Evolutionary conservation across 2,329 filamentous ascomycete genomes (phyloP).

Genomic region (Stagonosporopsis tanaceti): DNA sequence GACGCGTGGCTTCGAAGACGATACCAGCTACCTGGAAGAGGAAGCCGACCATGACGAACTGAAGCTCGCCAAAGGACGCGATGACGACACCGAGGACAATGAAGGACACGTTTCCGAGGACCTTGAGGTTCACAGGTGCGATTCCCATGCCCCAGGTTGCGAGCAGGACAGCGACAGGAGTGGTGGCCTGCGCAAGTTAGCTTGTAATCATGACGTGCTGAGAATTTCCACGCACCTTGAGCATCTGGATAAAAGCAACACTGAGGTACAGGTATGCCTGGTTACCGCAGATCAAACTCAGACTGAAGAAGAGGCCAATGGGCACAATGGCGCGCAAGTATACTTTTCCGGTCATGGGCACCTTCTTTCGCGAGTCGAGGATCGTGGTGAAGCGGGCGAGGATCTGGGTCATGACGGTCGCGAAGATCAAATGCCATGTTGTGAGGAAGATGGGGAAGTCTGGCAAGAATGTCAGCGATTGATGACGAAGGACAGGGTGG

Average conservation of each 20-base stretch:
- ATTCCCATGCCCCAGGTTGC: conserved; percentile 89
- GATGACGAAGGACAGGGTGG: not conserved
- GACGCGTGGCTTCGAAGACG: conserved; percentile 80
- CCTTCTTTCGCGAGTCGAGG: conserved; percentile 92
- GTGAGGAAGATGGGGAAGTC: conserved; percentile 70
- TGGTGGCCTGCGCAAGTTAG: conserved; percentile 73
- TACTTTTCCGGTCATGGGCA: conserved; percentile 95
- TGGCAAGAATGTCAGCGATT: conserved; percentile 41
- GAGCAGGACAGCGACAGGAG: conserved; percentile 89
- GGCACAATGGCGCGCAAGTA: conserved; percentile 94
- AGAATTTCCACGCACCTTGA: conserved; percentile 73
- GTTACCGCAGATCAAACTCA: conserved; percentile 96
- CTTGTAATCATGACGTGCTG: not conserved
- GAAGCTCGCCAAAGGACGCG: conserved; percentile 93
- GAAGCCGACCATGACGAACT: conserved; percentile 84
- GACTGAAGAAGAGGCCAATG: conserved; percentile 93
- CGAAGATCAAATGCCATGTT: conserved; percentile 94
- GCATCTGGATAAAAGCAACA: conserved; percentile 98
- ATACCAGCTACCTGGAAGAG: conserved; percentile 81
- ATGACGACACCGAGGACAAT: conserved; percentile 96
- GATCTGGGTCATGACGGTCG: conserved; percentile 92
- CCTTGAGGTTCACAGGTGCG: conserved; percentile 81
- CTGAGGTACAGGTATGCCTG: conserved; percentile 94
- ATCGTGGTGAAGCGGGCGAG: conserved; percentile 88
- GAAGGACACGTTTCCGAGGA: conserved; percentile 89